Evolutionary conservation across 2,329 filamentous ascomycete species (phyloP), one percentile per base, ranked within the genome.

Genomic region (Phyllachora maydis): DNA sequence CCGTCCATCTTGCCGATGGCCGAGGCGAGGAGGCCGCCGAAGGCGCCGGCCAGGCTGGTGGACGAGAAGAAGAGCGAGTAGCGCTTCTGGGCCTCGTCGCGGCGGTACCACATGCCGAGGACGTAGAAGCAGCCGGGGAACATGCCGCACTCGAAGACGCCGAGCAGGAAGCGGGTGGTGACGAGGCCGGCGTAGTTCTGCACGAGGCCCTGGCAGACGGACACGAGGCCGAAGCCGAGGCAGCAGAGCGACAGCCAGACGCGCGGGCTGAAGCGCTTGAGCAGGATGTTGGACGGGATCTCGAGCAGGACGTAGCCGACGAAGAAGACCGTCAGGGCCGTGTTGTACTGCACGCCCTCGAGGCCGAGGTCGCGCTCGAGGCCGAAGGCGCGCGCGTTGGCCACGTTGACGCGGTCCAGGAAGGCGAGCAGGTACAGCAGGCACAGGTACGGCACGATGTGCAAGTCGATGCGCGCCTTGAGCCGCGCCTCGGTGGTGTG

Each of bases 21-120:
- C 2, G 69, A 73, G 1, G 83, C 83, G 4, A 93, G 58, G 1
- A 93, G 59, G 3, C 82, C 82, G 20, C 79, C 82, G 37, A 92
- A 93, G 0, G 81, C 77, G 16, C 77, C 77, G 1, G 77, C 77
- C 4, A 85, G 53, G 0, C 72, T 76, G 1, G 77, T 83, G 14
- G 63, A 78, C 38, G 65, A 71, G 56, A 95, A 95, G 58, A 95
- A 95, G 55, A 95, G 83, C 10, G 72, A 77, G 50, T 83, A 93
- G 15, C 88, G 70, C 39, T 81, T 79, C 48, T 95, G 85, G 3
- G 83, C 81, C 49, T 95, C 88, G 21, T 58, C 57, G 29, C 85
- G 68, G 29, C 72, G 70, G 38, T 95, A 98, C 82, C 77, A 90
- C 71, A 85, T 85, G 3, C 28, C 22, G 10, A 39, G n/a, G 6